A percentile compares a stretch with the other conserved stretches of the same genome.
Conservation (phyloP, 768 basidiomycete genomes). For the Boletus coccyginus region DNA sequence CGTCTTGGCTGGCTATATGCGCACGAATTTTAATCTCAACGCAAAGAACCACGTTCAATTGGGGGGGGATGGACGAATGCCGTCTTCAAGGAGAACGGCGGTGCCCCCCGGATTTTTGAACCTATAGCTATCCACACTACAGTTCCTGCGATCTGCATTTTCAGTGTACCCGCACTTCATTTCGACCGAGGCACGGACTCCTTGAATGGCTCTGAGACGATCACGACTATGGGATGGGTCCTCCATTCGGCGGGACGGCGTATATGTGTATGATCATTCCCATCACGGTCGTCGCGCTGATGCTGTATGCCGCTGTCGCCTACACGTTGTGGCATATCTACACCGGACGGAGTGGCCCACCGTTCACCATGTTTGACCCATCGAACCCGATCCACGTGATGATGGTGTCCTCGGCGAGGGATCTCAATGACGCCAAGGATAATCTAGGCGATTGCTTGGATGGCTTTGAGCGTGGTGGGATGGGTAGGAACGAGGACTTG, state of each 20-base stretch:
- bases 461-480: not conserved
- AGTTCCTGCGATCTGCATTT: conserved; percentile 12
- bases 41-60: too few relatives aligned
- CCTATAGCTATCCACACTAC: not conserved
- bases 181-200: not conserved
- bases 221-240: conserved; percentile 5
- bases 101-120: too few relatives aligned
- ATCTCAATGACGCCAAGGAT: not conserved
- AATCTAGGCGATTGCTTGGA: not conserved
- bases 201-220: not conserved
- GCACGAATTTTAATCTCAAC: too few relatives aligned
- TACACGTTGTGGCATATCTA: conserved; percentile 5
- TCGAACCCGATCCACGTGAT: conserved; percentile 3
- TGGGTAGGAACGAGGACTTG: not conserved
- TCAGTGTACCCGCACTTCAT: not conserved
- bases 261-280: conserved; percentile 1
- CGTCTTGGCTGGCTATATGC: too few relatives aligned
- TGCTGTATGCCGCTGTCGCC: conserved; percentile 5
- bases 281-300: conserved; percentile 3
- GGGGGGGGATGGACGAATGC: too few relatives aligned
- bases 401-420: conserved; percentile 2
- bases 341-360: not conserved
- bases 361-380: conserved; percentile 2
- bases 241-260: not conserved
- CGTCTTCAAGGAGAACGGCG: too few relatives aligned